Percentiles rank a stretch among this genome's conserved stretches.
Conservation (phyloP, 441 rosid species). For the Metrosideros polymorpha region DNA sequence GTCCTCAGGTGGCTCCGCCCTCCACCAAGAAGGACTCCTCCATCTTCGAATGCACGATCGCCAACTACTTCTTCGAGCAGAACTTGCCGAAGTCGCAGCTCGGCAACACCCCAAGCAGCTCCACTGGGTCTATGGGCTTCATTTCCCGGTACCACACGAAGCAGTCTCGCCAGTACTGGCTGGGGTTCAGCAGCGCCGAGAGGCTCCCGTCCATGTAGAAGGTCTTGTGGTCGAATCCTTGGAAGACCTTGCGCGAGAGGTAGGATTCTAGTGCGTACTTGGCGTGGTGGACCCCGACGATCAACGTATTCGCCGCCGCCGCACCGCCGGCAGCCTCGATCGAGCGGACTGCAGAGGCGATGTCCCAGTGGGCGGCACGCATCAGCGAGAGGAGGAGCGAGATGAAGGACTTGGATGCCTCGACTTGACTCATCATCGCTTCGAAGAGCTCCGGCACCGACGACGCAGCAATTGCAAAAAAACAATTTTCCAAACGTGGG, state of each 20-base stretch:
- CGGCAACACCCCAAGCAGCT: slow-evolving; percentile 84
- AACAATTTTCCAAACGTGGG: neutral
- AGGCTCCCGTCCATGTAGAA: slow-evolving; percentile 95
- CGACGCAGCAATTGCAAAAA: slow-evolving; percentile 39
- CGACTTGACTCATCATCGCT: slow-evolving; percentile 62
- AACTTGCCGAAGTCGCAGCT: slow-evolving; percentile 83
- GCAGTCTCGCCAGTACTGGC: slow-evolving; percentile 76
- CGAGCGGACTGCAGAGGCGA: slow-evolving; percentile 81
- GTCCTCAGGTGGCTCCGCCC: slow-evolving; percentile 69
- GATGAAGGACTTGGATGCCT: slow-evolving; percentile 77
- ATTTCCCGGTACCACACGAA: slow-evolving; percentile 80
- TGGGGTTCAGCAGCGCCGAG: slow-evolving; percentile 76
- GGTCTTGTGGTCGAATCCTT: slow-evolving; percentile 91
- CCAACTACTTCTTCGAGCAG: slow-evolving; percentile 73
- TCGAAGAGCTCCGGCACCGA: slow-evolving; percentile 82
- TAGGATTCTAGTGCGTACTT: slow-evolving; percentile 81
- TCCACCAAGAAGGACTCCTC: slow-evolving; percentile 82
- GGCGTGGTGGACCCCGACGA: slow-evolving; percentile 58
- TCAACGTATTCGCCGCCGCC: slow-evolving; percentile 17
- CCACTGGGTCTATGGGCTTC: slow-evolving; percentile 92
- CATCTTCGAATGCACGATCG: slow-evolving; percentile 83
- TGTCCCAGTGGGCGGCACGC: slow-evolving; percentile 94
- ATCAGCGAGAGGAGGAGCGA: slow-evolving; percentile 62
- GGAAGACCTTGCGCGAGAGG: slow-evolving; percentile 61
- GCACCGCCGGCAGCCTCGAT: slow-evolving; percentile 73